Percentiles rank a stretch among this genome's conserved stretches.
Evolutionary conservation across 2,329 filamentous ascomycete species (phyloP).

Genomic region (Aspergillus ochraceus): DNA sequence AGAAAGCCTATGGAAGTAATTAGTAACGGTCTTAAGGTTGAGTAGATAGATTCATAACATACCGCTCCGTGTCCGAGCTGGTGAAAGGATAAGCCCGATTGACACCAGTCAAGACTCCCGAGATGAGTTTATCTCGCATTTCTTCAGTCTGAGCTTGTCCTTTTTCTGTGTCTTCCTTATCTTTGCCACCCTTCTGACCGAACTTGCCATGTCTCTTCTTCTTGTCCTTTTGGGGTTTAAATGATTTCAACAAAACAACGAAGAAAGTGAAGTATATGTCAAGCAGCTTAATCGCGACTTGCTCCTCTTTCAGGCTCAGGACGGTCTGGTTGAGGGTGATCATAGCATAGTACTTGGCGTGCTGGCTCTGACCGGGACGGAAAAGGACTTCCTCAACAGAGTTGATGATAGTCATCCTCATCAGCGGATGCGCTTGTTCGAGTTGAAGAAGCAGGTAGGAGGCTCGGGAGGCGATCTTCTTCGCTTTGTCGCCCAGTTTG

Average conservation of each 20-base stretch:
- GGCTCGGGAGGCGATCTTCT: constrained; percentile 90
- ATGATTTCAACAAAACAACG: constrained; percentile 72
- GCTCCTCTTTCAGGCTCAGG: constrained; percentile 77
- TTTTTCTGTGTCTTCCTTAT: constrained; percentile 43
- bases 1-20: constrained; percentile 60
- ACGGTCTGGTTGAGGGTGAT: constrained; percentile 98
- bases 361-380: constrained; percentile 79
- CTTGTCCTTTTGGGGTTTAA: constrained; percentile 38
- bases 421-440: constrained; percentile 82
- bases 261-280: constrained; percentile 93
- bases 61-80: constrained; percentile 73
- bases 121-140: constrained; percentile 85
- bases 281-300: constrained; percentile 75
- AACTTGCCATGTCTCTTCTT: constrained; percentile 40
- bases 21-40: constrained; percentile 15
- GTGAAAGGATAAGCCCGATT: constrained; percentile 96
- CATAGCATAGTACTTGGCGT: constrained; percentile 92
- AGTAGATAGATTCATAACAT: constrained; percentile 32
- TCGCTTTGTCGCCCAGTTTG: constrained; percentile 92
- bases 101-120: constrained; percentile 87
- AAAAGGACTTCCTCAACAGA: constrained; percentile 87
- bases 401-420: constrained; percentile 86
- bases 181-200: constrained; percentile 44
- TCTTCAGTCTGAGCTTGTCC: constrained; percentile 59
- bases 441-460: constrained; percentile 94